Conservation (phyloP, 345 rosid species). For the Gossypium stocksii region DNA sequence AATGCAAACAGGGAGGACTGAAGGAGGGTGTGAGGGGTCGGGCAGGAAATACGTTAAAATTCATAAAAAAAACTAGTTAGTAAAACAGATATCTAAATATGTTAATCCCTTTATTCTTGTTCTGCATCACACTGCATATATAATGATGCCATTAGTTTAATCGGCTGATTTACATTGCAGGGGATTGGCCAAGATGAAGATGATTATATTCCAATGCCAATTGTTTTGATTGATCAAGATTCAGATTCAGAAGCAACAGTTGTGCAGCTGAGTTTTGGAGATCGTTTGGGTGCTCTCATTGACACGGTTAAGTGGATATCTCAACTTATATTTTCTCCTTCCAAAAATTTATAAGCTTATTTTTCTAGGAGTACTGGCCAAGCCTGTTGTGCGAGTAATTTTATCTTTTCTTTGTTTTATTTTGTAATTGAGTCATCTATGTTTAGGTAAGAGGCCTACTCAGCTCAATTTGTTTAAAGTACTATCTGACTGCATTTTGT, state of each 20-base stretch:
- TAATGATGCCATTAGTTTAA: slow-evolving; percentile 4
- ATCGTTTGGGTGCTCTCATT: slow-evolving; percentile 93
- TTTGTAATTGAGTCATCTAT: neutral
- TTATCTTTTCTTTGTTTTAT: neutral
- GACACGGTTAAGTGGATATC: slow-evolving; percentile 57
- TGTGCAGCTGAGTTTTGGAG: slow-evolving; percentile 91
- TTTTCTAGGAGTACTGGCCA: neutral
- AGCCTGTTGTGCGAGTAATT: neutral
- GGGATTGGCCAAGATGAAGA: slow-evolving; percentile 42
- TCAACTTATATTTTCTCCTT: neutral
- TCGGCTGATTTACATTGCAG: slow-evolving; percentile 36
- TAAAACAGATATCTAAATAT: neutral
- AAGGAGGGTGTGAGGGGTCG: neutral
- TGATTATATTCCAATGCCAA: slow-evolving; percentile 56
- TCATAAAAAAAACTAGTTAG: neutral
- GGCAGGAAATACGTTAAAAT: neutral
- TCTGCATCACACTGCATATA: neutral
- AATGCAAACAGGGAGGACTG: neutral
- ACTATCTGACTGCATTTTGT: neutral
- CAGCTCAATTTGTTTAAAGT: neutral
- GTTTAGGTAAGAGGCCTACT: neutral
- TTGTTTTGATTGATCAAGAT: slow-evolving; percentile 84
- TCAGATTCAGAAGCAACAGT: slow-evolving; percentile 76
- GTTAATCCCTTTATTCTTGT: neutral
- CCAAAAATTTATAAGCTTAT: neutral